A percentile compares a stretch with the other conserved stretches of the same genome.
phyloP scores from a whole-genome alignment of 768 basidiomycete genomes.

The Lactarius trivialis region DNA sequence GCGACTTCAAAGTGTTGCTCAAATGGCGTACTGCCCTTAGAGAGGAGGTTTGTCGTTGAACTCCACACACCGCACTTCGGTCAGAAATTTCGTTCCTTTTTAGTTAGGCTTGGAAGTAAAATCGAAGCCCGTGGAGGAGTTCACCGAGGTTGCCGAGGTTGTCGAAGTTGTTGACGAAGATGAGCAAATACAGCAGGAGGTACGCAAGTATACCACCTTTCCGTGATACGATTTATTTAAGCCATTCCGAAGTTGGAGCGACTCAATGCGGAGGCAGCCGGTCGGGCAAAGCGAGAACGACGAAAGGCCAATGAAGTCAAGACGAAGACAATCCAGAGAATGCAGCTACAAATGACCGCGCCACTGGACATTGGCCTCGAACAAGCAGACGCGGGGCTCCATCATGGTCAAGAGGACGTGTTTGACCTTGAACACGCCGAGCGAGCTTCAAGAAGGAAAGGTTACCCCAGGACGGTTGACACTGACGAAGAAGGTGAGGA shows the following conservation, averaged over 20 bases:
- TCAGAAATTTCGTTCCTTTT: background rate
- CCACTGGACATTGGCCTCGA: slow-evolving; percentile 95
- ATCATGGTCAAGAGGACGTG: slow-evolving; percentile 74
- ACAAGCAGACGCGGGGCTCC: slow-evolving; percentile 66
- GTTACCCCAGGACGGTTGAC: slow-evolving; percentile 27
- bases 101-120: slow-evolving; percentile 84
- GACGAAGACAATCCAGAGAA: slow-evolving; percentile 79
- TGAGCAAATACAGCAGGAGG: slow-evolving; percentile 84
- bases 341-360: slow-evolving; percentile 96
- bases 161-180: slow-evolving; percentile 77
- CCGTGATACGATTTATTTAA: slow-evolving; percentile 17
- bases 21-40: slow-evolving; percentile 88
- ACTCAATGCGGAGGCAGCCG: slow-evolving; percentile 67
- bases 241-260: slow-evolving; percentile 60
- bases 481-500: slow-evolving; percentile 38
- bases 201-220: slow-evolving; percentile 30
- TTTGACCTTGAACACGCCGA: slow-evolving; percentile 76
- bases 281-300: slow-evolving; percentile 71
- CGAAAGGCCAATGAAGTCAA: slow-evolving; percentile 86
- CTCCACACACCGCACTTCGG: background rate
- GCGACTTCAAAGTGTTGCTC: slow-evolving; percentile 89
- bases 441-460: slow-evolving; percentile 36
- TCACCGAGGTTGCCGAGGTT: slow-evolving; percentile 64
- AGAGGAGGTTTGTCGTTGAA: slow-evolving; percentile 61
- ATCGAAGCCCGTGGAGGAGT: slow-evolving; percentile 63